phyloP scores from a whole-genome alignment of 192 early-diverging fungal genomes.

The Linnemannia hyalina region DNA sequence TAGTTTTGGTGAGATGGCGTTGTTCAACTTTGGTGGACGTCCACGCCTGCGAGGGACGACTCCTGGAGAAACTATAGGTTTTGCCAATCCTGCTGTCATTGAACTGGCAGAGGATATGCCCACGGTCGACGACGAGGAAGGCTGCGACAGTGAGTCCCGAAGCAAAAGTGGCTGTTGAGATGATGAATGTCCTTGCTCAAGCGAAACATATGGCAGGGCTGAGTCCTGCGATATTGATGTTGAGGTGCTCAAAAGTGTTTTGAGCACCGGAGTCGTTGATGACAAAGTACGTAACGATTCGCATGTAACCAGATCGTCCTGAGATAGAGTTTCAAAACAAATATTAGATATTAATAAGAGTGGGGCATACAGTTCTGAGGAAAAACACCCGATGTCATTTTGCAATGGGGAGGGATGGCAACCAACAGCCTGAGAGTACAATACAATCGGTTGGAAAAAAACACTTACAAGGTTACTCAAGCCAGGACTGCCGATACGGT shows the following conservation, averaged over 20 bases:
- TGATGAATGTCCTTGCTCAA: background rate
- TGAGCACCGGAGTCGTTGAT: background rate
- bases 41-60: background rate
- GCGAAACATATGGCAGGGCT: background rate
- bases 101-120: background rate
- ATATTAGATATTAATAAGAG: background rate
- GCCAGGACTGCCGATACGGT: background rate
- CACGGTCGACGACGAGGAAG: background rate
- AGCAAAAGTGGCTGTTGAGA: background rate
- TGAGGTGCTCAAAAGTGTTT: background rate
- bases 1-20: background rate
- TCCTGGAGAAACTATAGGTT: background rate
- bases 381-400: background rate
- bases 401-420: no score
- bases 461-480: slow-evolving; percentile 3
- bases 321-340: background rate
- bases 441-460: background rate
- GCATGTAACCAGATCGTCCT: slow-evolving; percentile 1
- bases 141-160: background rate
- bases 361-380: background rate
- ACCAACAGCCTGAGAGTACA: background rate
- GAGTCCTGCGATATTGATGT: background rate
- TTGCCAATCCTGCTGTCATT: background rate
- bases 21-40: background rate
- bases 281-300: slow-evolving; percentile 4